Evolutionary conservation across 768 basidiomycete genomes (phyloP).

Genomic region (Collybiopsis confluens): DNA sequence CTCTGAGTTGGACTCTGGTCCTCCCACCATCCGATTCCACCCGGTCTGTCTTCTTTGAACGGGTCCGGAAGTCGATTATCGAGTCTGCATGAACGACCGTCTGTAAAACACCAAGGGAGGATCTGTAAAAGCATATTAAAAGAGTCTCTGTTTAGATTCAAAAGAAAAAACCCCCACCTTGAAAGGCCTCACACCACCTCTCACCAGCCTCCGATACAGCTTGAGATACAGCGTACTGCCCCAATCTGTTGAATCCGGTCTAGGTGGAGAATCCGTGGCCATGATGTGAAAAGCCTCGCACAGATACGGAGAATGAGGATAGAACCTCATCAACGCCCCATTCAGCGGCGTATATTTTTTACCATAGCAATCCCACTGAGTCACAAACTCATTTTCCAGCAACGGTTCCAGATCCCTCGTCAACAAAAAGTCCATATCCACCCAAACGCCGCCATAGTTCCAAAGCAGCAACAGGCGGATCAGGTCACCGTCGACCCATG

Average conservation of each 20-base stretch:
- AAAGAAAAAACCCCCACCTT: constrained; percentile 39
- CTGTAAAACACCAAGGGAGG: constrained; percentile 93
- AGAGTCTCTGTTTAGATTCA: too few relatives aligned
- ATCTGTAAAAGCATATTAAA: too few relatives aligned
- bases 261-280: constrained; percentile 67
- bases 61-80: constrained; percentile 95
- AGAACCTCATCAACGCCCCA: constrained; percentile 94
- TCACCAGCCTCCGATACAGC: constrained; percentile 81
- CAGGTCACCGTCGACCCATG: constrained; percentile 94
- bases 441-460: constrained; percentile 91
- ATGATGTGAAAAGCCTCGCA: constrained; percentile 96
- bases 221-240: constrained; percentile 88
- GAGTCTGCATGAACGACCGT: constrained; percentile 85
- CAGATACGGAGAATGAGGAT: constrained; percentile 86
- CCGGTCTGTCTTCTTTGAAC: constrained; percentile 36
- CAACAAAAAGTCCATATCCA: constrained; percentile 95
- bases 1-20: neutral
- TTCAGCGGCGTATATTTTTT: constrained; percentile 75
- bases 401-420: constrained; percentile 85
- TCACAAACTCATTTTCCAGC: constrained; percentile 93
- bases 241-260: constrained; percentile 86
- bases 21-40: constrained; percentile 1
- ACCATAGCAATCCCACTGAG: constrained; percentile 99
- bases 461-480: constrained; percentile 85
- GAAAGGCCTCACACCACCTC: constrained; percentile 73